These are phyloP conservation scores for Amaranthus cruentus DNA, from an alignment of 148 eudicot species.

Conservation along the genomic window DNA sequence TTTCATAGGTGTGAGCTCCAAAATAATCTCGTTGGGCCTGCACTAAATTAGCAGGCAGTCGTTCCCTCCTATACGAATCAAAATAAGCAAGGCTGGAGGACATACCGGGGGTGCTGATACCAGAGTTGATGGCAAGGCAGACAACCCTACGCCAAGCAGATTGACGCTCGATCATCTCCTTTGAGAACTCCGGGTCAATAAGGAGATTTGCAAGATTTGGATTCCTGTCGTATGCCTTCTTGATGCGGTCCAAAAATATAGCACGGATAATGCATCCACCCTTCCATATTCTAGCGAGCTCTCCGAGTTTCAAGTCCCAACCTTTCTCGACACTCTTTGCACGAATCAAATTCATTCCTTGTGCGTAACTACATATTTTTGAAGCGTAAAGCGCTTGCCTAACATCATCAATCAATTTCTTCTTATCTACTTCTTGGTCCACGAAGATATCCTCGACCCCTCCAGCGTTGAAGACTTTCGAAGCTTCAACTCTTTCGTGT, in stretches of 20 bases:
- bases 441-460: constrained; percentile 46
- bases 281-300: constrained; percentile 93
- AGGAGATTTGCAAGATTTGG: constrained; percentile 72
- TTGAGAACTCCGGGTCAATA: constrained; percentile 78
- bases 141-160: constrained; percentile 83
- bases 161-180: constrained; percentile 74
- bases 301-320: constrained; percentile 75
- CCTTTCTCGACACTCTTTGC: constrained; percentile 80
- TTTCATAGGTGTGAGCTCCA: constrained; percentile 94
- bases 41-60: constrained; percentile 82
- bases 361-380: constrained; percentile 86
- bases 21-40: constrained; percentile 94
- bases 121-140: constrained; percentile 68
- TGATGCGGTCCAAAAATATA: constrained; percentile 84
- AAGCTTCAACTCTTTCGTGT: constrained; percentile 77
- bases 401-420: constrained; percentile 67
- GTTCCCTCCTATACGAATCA: constrained; percentile 78
- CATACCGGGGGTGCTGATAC: constrained; percentile 91
- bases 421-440: constrained; percentile 69
- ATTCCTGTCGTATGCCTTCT: constrained; percentile 82
- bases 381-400: constrained; percentile 78
- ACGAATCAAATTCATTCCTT: constrained; percentile 86
- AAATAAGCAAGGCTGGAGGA: constrained; percentile 95
- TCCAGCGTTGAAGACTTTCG: constrained; percentile 61
- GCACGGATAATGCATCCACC: constrained; percentile 93